Percentiles rank a stretch among this genome's conserved stretches.
Conservation (phyloP, 2,329 filamentous ascomycete species). For the Sarocladium strictum region DNA sequence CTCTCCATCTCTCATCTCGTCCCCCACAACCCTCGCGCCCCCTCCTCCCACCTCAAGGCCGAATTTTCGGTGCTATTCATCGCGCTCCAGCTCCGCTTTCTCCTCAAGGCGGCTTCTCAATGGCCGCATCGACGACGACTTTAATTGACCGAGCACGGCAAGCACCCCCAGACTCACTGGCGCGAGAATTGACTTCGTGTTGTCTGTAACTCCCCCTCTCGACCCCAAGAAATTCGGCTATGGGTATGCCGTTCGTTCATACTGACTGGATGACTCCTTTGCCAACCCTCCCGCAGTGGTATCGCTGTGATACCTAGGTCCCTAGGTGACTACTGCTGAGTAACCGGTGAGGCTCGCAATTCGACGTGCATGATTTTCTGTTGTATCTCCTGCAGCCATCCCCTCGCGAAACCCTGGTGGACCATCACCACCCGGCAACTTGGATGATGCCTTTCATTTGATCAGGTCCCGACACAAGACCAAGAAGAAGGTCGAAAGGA, state of each 20-base stretch:
- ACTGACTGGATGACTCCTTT: too few relatives aligned
- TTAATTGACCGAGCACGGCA: slow-evolving; percentile 8
- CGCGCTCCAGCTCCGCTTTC: slow-evolving; percentile 4
- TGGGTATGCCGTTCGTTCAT: too few relatives aligned
- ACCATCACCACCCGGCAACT: not conserved
- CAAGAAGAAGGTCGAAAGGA: not conserved
- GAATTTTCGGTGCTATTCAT: slow-evolving; percentile 9
- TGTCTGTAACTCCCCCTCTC: not conserved
- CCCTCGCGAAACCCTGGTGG: not conserved
- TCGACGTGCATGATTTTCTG: not conserved
- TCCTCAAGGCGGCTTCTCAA: not conserved
- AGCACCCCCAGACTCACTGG: slow-evolving; percentile 3
- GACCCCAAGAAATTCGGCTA: not conserved
- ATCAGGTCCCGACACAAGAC: not conserved
- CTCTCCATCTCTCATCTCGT: not conserved
- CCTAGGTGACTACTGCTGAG: not conserved
- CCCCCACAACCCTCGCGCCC: slow-evolving; percentile 1
- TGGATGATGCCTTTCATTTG: not conserved
- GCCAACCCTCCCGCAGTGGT: too few relatives aligned
- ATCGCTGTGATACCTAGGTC: not conserved
- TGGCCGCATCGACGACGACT: not conserved
- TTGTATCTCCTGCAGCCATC: not conserved
- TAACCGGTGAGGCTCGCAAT: not conserved
- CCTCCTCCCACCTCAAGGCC: slow-evolving; percentile 1
- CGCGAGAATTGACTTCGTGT: not conserved